Evolutionary conservation across 768 basidiomycete genomes (phyloP).

Genomic region (Neoboletus brunneissimus): DNA sequence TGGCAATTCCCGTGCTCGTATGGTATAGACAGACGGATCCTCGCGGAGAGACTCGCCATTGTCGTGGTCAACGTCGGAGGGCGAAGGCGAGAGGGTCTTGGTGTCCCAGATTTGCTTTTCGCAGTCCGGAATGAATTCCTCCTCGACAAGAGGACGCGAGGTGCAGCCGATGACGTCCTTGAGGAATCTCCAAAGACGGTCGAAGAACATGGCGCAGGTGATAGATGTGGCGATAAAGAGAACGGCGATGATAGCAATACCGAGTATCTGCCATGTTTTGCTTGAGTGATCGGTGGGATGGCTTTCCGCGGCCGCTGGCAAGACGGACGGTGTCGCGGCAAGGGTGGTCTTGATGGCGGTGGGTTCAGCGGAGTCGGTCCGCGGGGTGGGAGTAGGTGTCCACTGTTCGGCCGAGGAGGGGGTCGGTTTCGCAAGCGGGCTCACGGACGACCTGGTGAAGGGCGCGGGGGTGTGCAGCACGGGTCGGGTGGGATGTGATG

Average conservation of each 20-base stretch:
- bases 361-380: background rate
- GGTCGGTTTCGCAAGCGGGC: background rate
- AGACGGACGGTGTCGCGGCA: constrained; percentile 2
- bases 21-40: background rate
- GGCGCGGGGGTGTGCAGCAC: background rate
- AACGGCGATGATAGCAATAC: constrained; percentile 63
- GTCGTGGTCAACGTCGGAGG: background rate
- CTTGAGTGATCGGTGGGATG: constrained; percentile 38
- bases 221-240: constrained; percentile 54
- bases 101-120: constrained; percentile 58
- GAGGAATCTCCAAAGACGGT: constrained; percentile 65
- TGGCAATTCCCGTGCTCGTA: constrained; percentile 22
- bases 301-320: constrained; percentile 5
- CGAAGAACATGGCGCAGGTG: constrained; percentile 63
- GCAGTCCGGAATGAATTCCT: constrained; percentile 65
- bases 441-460: background rate
- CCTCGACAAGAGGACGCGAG: constrained; percentile 35
- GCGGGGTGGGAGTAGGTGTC: background rate
- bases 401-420: background rate
- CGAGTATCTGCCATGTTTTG: constrained; percentile 66
- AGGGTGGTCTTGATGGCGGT: background rate
- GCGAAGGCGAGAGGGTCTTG: constrained; percentile 4
- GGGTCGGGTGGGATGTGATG: background rate
- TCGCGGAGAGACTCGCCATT: background rate
- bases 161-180: constrained; percentile 47